Conservation (phyloP, 1,284 basidiomycete species). For the Trichosporon ovoides region DNA sequence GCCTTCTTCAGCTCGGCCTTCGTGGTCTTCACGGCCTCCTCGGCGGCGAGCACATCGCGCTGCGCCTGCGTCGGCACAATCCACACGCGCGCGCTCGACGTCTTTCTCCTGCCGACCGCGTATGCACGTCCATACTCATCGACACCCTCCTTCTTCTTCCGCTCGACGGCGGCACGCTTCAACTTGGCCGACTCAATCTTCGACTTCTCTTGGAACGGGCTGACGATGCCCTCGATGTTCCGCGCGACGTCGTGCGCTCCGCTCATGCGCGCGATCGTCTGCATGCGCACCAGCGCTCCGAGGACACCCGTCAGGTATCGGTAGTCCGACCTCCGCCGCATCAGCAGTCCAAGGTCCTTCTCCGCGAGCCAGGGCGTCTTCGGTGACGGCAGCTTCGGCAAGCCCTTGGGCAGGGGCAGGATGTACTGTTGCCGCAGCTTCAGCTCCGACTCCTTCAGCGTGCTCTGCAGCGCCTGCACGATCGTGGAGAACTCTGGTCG, state of each 20-base stretch:
- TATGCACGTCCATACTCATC: slow-evolving; percentile 75
- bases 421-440: slow-evolving; percentile 65
- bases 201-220: slow-evolving; percentile 56
- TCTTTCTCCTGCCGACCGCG: slow-evolving; percentile 77
- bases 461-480: slow-evolving; percentile 62
- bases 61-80: slow-evolving; percentile 66
- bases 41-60: background rate
- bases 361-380: slow-evolving; percentile 63
- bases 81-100: slow-evolving; percentile 84
- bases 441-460: slow-evolving; percentile 57
- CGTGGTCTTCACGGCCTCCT: background rate
- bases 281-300: slow-evolving; percentile 66
- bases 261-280: slow-evolving; percentile 62
- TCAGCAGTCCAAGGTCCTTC: slow-evolving; percentile 59
- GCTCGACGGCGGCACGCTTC: slow-evolving; percentile 44
- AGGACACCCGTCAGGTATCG: slow-evolving; percentile 62
- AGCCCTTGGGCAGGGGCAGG: slow-evolving; percentile 68
- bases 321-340: slow-evolving; percentile 69
- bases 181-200: slow-evolving; percentile 31
- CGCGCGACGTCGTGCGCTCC: slow-evolving; percentile 59
- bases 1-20: background rate
- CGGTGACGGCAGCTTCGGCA: slow-evolving; percentile 57
- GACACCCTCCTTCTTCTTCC: slow-evolving; percentile 48
- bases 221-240: slow-evolving; percentile 56
- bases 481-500: slow-evolving; percentile 71